phyloP scores from a whole-genome alignment of 2,329 filamentous ascomycete genomes.

The Colletotrichum cuscutae region DNA sequence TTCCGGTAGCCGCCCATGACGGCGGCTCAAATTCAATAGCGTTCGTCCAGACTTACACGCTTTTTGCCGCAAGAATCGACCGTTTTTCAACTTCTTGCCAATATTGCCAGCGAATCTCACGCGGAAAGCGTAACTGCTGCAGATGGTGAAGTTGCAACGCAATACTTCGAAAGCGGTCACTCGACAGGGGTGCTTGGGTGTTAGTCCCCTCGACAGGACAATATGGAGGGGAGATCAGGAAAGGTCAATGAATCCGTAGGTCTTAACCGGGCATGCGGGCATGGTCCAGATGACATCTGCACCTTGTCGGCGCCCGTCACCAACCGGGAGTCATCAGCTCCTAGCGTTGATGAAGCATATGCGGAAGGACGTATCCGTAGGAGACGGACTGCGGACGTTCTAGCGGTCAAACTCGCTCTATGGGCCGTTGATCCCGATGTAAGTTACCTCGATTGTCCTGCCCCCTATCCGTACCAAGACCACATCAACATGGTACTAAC shows the following conservation, averaged over 20 bases:
- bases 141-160: neutral
- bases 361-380: slow-evolving; percentile 32
- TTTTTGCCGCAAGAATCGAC: neutral
- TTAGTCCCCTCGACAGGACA: neutral
- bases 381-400: neutral
- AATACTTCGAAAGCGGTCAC: neutral
- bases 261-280: neutral
- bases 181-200: slow-evolving; percentile 9
- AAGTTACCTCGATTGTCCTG: neutral
- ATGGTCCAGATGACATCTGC: slow-evolving; percentile 34
- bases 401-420: neutral
- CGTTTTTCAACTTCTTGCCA: neutral
- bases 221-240: neutral
- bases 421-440: slow-evolving; percentile 9
- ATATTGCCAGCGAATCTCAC: neutral
- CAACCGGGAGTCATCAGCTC: slow-evolving; percentile 18
- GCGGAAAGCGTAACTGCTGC: neutral
- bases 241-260: neutral
- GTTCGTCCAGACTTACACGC: neutral
- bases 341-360: neutral
- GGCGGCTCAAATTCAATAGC: neutral
- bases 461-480: slow-evolving; percentile 17
- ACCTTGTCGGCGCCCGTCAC: slow-evolving; percentile 28
- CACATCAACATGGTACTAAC: slow-evolving; percentile 3
- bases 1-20: slow-evolving; percentile 28